phyloP scores from a whole-genome alignment of 208 protist genomes.

The Strigomonas culicis region DNA sequence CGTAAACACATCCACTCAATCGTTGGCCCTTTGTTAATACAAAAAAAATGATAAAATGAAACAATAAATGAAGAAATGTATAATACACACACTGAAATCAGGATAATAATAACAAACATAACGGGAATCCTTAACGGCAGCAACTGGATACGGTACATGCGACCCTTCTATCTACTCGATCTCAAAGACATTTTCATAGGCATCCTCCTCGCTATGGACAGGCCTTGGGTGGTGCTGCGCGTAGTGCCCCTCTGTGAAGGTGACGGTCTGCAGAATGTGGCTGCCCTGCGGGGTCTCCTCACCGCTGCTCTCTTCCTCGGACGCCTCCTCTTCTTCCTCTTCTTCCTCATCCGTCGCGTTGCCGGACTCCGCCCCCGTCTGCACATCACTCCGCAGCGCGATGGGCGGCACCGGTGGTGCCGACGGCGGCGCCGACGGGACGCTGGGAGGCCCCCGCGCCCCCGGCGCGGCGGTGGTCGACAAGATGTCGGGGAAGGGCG shows the following conservation, averaged over 20 bases:
- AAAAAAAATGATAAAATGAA: background rate
- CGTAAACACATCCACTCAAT: too few relatives aligned
- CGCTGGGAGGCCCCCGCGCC: background rate
- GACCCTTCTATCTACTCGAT: background rate
- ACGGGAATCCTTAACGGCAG: background rate
- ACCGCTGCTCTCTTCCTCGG: background rate
- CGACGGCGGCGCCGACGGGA: background rate
- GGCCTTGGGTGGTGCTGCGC: background rate
- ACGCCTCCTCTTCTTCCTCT: background rate
- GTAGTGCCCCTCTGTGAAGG: background rate
- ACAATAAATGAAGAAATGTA: background rate
- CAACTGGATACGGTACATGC: too few relatives aligned
- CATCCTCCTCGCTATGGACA: background rate
- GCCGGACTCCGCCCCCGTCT: conserved; percentile 1
- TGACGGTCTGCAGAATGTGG: background rate
- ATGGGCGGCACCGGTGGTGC: background rate
- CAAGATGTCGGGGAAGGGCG: too few relatives aligned
- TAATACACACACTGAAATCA: background rate
- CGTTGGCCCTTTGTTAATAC: background rate
- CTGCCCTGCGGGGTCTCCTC: background rate
- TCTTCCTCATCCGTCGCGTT: conserved; percentile 5
- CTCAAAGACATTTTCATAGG: background rate
- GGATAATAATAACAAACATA: background rate
- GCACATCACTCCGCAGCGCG: background rate
- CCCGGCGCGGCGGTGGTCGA: too few relatives aligned